Percentiles rank a stretch among this genome's conserved stretches.
phyloP scores from a whole-genome alignment of 306 rosid genomes.

The Pterocarpus macrocarpus region DNA sequence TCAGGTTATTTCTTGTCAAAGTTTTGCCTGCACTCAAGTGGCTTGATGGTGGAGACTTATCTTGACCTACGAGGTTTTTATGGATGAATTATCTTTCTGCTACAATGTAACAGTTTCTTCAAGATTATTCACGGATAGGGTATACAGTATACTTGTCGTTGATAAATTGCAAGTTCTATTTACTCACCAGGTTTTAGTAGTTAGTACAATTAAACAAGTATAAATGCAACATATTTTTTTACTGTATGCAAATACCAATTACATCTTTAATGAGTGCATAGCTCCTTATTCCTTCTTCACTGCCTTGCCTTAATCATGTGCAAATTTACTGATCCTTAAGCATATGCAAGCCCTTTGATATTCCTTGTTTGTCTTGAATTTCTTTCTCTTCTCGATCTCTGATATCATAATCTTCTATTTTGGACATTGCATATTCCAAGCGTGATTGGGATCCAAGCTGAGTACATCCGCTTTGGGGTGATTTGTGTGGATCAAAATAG shows the following conservation, averaged over 20 bases:
- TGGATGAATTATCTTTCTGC: neutral
- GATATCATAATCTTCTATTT: too few species aligned
- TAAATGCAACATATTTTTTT: neutral
- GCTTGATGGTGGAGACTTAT: slow-evolving; percentile 48
- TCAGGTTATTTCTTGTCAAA: slow-evolving; percentile 66
- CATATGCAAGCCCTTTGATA: neutral
- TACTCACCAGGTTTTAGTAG: neutral
- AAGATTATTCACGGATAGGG: neutral
- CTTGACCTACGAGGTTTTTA: slow-evolving; percentile 35
- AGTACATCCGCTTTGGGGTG: too few species aligned
- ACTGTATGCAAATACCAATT: slow-evolving; percentile 11
- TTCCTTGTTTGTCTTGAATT: neutral
- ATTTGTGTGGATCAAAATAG: too few species aligned
- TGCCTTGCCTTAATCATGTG: neutral
- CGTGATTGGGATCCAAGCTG: too few species aligned
- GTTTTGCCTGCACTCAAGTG: slow-evolving; percentile 61
- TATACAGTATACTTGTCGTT: neutral
- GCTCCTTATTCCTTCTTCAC: neutral
- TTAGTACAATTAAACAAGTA: neutral
- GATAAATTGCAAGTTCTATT: slow-evolving; percentile 2
- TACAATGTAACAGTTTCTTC: neutral
- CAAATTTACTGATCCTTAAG: neutral
- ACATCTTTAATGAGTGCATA: neutral
- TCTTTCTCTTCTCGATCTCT: too few species aligned
- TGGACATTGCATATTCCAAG: too few species aligned